Evolutionary conservation across 202 grass and related monocot genomes (phyloP).

Genomic region (Alloteropsis angusta): DNA sequence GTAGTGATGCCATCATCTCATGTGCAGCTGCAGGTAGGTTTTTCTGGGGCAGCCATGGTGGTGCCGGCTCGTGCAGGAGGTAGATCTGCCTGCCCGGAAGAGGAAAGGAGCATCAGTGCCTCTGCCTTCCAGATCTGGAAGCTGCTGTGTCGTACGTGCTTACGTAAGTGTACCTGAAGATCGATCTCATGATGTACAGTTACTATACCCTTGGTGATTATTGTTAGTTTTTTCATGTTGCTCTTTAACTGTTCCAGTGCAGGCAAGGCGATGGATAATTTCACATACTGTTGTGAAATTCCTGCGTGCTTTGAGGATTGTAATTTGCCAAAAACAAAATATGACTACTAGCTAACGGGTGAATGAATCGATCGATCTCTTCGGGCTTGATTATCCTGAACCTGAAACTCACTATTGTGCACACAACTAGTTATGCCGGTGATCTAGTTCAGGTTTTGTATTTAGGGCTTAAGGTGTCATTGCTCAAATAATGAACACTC

Average conservation of each 20-base stretch:
- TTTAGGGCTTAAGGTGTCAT: no score
- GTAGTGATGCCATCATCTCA: constrained; percentile 29
- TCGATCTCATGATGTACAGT: not conserved
- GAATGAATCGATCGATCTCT: not conserved
- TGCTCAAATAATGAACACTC: no score
- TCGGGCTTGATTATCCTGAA: not conserved
- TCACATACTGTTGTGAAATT: not conserved
- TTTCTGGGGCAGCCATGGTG: constrained; percentile 18
- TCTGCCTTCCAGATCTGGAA: constrained; percentile 34
- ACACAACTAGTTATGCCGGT: no score
- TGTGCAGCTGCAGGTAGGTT: constrained; percentile 18
- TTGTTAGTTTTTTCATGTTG: not conserved
- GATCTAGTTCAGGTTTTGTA: no score
- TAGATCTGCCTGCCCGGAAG: constrained; percentile 22
- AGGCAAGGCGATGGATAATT: not conserved
- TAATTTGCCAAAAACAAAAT: not conserved
- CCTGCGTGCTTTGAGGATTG: no score
- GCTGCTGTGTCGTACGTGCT: not conserved
- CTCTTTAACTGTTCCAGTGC: not conserved
- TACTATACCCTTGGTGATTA: not conserved
- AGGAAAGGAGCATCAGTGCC: constrained; percentile 1
- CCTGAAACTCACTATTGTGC: not conserved
- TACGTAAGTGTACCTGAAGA: constrained; percentile 18
- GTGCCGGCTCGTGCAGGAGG: not conserved
- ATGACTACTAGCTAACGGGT: not conserved